phyloP scores from a whole-genome alignment of 176 grass and related monocot genomes.

The Puccinellia tenuiflora region DNA sequence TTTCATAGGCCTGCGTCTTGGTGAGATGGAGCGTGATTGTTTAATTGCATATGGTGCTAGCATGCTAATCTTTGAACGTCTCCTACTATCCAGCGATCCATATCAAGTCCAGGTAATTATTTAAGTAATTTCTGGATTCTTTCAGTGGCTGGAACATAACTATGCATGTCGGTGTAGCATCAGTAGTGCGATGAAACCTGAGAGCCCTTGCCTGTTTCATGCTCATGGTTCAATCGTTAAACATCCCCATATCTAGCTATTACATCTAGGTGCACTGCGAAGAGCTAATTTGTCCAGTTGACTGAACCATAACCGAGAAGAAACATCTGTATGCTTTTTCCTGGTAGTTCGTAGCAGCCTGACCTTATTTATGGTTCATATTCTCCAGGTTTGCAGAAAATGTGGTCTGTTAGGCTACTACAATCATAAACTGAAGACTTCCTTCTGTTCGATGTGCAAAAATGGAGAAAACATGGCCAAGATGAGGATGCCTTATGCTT shows the following conservation, averaged over 20 bases:
- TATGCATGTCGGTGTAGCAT: not conserved
- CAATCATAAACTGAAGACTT: slow-evolving; percentile 81
- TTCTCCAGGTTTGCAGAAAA: slow-evolving; percentile 75
- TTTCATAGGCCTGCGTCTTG: slow-evolving; percentile 67
- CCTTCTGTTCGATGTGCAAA: slow-evolving; percentile 95
- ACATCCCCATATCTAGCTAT: not conserved
- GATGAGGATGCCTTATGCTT: slow-evolving; percentile 96
- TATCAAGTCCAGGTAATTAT: slow-evolving; percentile 90
- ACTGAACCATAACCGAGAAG: not conserved
- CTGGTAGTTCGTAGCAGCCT: not conserved
- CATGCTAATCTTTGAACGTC: slow-evolving; percentile 94
- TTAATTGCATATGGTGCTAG: slow-evolving; percentile 95
- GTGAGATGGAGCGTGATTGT: slow-evolving; percentile 98
- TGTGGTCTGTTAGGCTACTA: slow-evolving; percentile 90
- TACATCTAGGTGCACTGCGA: not conserved
- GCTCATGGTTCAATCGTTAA: not conserved
- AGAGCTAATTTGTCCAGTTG: not conserved
- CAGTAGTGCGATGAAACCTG: not conserved
- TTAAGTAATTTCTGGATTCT: slow-evolving; percentile 8
- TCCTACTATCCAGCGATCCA: slow-evolving; percentile 95
- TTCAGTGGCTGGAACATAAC: not conserved
- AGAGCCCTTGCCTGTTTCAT: not conserved
- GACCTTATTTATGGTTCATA: not conserved
- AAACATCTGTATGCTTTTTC: not conserved
- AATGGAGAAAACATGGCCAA: slow-evolving; percentile 90